These are phyloP conservation scores for Colletotrichum sp. DNA, from an alignment of 2,329 filamentous ascomycete genomes.

Conservation along the genomic window DNA sequence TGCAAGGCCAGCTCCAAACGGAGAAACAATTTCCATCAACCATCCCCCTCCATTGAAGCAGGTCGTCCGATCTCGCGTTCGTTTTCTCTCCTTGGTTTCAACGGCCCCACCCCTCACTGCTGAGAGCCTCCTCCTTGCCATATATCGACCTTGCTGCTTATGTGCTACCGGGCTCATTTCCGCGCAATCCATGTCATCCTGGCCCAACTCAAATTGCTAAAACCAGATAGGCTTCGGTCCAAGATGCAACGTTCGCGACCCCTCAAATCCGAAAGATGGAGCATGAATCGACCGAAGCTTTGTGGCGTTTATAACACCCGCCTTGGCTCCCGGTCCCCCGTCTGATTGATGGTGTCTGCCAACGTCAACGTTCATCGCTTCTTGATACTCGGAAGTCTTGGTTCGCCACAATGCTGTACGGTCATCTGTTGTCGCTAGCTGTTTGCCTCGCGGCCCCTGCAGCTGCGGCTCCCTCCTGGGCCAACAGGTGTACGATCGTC, in stretches of 20 bases:
- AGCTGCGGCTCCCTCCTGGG: background rate
- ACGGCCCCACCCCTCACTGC: background rate
- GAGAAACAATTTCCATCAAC: conserved; percentile 4
- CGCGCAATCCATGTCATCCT: background rate
- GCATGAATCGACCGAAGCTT: background rate
- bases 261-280: background rate
- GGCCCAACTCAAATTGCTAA: background rate
- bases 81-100: background rate
- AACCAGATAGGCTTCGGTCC: background rate
- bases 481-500: conserved; percentile 14
- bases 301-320: background rate
- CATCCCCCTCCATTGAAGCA: background rate
- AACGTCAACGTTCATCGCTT: background rate
- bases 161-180: conserved; percentile 3
- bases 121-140: background rate
- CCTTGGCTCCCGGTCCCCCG: background rate
- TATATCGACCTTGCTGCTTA: background rate
- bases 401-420: background rate
- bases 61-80: background rate
- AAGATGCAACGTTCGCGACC: background rate
- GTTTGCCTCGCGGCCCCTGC: background rate
- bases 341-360: background rate
- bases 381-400: background rate
- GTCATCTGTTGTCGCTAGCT: background rate
- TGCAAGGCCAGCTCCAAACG: background rate